A percentile compares a stretch with the other conserved stretches of the same genome.
These are phyloP conservation scores for Zymoseptoria brevis DNA, from an alignment of 2,329 filamentous ascomycete genomes.

Conservation along the genomic window DNA sequence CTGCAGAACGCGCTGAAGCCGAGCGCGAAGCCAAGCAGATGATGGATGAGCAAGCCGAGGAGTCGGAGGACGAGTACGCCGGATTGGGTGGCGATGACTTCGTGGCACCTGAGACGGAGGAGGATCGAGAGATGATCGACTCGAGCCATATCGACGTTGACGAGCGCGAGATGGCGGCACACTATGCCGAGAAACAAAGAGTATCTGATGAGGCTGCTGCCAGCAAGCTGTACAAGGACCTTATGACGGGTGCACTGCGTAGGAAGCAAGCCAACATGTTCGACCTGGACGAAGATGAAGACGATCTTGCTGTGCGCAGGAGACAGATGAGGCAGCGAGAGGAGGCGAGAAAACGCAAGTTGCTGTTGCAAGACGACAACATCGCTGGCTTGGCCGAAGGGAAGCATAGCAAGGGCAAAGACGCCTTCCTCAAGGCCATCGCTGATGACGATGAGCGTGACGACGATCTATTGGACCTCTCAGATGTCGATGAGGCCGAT, in stretches of 20 bases:
- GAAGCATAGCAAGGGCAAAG: conserved; percentile 55
- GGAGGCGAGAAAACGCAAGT: conserved; percentile 85
- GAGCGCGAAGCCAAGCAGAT: conserved; percentile 79
- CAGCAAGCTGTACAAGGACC: conserved; percentile 84
- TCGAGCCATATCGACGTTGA: conserved; percentile 68
- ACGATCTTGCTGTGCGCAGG: conserved; percentile 66
- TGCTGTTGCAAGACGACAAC: conserved; percentile 78
- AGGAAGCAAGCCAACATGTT: conserved; percentile 64
- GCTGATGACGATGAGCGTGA: conserved; percentile 57
- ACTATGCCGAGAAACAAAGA: conserved; percentile 76
- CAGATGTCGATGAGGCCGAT: conserved; percentile 44
- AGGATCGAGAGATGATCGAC: conserved; percentile 84
- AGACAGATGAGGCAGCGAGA: conserved; percentile 77
- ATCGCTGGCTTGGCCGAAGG: conserved; percentile 64
- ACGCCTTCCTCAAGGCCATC: conserved; percentile 82
- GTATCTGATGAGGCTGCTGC: conserved; percentile 77
- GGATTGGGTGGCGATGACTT: conserved; percentile 86
- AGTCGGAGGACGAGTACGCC: conserved; percentile 97
- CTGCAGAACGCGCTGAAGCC: conserved; percentile 41
- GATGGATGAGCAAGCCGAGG: conserved; percentile 87
- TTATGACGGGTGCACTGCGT: conserved; percentile 79
- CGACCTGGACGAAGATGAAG: conserved; percentile 74
- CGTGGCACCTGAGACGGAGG: conserved; percentile 64
- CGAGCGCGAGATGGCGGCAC: conserved; percentile 72
- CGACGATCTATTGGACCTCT: conserved; percentile 63